These are phyloP conservation scores for Colletotrichum sojae DNA, from an alignment of 2,329 filamentous ascomycete genomes.

Conservation along the genomic window DNA sequence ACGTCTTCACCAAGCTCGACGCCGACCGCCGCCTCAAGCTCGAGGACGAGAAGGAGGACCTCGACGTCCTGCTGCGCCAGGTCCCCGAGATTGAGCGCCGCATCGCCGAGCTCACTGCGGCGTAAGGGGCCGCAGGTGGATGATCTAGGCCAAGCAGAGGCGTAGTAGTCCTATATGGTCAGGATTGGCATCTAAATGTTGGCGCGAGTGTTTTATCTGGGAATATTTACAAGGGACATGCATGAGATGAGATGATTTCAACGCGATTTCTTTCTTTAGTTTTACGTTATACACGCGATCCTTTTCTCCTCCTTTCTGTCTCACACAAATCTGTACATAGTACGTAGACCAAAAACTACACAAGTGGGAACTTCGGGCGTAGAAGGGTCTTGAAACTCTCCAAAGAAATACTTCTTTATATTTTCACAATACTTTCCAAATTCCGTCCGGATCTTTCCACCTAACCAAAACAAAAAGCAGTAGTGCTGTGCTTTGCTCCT, in stretches of 20 bases:
- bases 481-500: too few relatives aligned
- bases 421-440: too few relatives aligned
- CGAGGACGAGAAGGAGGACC: conserved; percentile 96
- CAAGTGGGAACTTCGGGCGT: not conserved
- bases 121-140: conserved; percentile 38
- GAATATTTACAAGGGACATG: not conserved
- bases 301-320: too few relatives aligned
- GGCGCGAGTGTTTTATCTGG: not conserved
- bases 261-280: too few relatives aligned
- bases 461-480: too few relatives aligned
- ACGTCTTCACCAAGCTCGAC: conserved; percentile 90
- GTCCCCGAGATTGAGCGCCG: conserved; percentile 91
- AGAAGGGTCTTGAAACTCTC: not conserved
- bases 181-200: not conserved
- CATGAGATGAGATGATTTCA: not conserved
- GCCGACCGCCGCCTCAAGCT: conserved; percentile 87
- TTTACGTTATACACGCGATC: too few relatives aligned
- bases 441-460: too few relatives aligned
- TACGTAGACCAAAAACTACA: not conserved
- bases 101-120: conserved; percentile 81
- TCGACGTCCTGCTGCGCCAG: conserved; percentile 86
- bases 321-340: conserved; percentile 2
- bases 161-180: too few relatives aligned
- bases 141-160: not conserved
- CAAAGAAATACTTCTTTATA: too few relatives aligned